Evolutionary conservation across 176 grass and related monocot species (phyloP), one percentile per base, ranked within the genome.

Genomic region (Avena insularis): DNA sequence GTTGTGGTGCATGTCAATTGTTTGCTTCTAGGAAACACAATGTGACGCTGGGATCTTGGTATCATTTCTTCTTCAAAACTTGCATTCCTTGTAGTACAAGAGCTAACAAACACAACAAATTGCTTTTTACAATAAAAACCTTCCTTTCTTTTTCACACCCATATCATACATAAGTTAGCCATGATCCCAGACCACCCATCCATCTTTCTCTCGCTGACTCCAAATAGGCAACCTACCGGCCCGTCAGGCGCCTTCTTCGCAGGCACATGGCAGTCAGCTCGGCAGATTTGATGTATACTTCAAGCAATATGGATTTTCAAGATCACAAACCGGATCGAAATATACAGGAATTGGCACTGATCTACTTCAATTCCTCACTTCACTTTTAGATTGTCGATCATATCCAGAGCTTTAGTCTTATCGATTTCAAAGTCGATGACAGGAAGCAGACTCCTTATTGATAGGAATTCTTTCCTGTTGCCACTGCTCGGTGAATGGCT

Each of bases 391-490:
- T 91, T 84, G 64, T 98, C 93, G 12, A 98, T 96, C 84, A 94
- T 27, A 81, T 98, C 94, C 89, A 98, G 73, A 77, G 96, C 94
- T 84, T 96, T 98, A 62, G 80, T 75, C 86, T 86, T 89, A 59
- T 98, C 89, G 5, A 95, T 82, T 80, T 94, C 82, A n/a, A 98
- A 98, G 84, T 96, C 82, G 27, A 98, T 96, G 64, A 96, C 84
- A 19, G 93, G 97, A 68, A 98, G 88, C 85, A 88, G 3, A 69
- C 97, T 91, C 84, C 94, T 96, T 47, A 88, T 85, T 9, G 90
- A 80, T 50, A 93, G 89, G 4, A 91, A 82, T 21, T 96, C 94
- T 72, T 91, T 95, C 84, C 82, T 94, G 82, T 87, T 85, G 66
- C 79, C 85, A 61, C 92, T 94, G 62, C 92, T 94, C n/a, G 92